A percentile compares a stretch with the other conserved stretches of the same genome.
phyloP scores from a whole-genome alignment of 2,329 filamentous ascomycete species.

The Hypoxylon sp. region DNA sequence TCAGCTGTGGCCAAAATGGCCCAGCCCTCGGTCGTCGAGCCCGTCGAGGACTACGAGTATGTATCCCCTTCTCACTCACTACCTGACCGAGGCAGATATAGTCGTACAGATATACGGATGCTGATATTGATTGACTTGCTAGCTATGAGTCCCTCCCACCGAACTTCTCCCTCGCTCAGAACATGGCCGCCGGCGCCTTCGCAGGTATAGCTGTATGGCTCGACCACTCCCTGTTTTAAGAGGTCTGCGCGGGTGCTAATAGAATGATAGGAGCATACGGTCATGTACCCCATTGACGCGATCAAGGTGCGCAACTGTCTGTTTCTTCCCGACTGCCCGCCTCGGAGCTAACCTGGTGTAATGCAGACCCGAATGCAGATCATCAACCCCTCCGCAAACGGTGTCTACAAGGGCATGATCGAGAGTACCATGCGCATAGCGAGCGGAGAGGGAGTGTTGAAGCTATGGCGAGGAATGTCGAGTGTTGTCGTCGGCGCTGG shows the following conservation, averaged over 20 bases:
- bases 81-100: not conserved
- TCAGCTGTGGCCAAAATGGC: conserved; percentile 78
- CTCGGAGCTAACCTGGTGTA: conserved; percentile 34
- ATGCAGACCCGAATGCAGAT: conserved; percentile 96
- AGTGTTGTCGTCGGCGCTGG: conserved; percentile 96
- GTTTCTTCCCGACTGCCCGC: conserved; percentile 36
- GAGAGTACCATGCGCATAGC: conserved; percentile 95
- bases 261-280: conserved; percentile 84
- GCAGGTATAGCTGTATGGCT: conserved; percentile 87
- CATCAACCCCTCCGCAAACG: conserved; percentile 83
- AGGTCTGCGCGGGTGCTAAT: conserved; percentile 37
- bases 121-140: conserved; percentile 38
- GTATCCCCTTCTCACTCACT: conserved; percentile 51
- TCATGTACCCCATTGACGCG: conserved; percentile 98
- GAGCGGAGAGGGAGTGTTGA: conserved; percentile 87
- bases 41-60: conserved; percentile 77
- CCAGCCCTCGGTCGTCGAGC: conserved; percentile 75
- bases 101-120: conserved; percentile 16
- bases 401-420: conserved; percentile 89
- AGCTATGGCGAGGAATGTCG: conserved; percentile 95
- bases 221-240: not conserved
- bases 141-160: conserved; percentile 94
- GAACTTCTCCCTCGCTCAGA: conserved; percentile 93
- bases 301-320: conserved; percentile 79
- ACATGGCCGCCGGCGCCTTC: conserved; percentile 97